These are phyloP conservation scores for Casuarina cunninghamiana DNA, from an alignment of 306 rosid species.

Conservation along the genomic window DNA sequence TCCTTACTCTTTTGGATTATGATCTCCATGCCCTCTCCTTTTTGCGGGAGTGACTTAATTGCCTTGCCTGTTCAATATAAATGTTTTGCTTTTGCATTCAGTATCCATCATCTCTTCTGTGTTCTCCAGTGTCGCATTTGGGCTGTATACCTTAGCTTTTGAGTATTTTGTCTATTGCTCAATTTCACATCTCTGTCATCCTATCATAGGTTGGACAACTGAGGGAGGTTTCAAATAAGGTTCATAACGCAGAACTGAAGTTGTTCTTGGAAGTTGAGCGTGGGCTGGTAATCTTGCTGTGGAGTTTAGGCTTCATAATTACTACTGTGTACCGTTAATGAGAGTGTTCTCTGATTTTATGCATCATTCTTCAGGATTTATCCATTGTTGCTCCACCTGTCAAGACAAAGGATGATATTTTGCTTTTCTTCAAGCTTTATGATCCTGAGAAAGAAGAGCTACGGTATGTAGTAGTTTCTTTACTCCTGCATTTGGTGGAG, in stretches of 20 bases:
- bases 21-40: neutral
- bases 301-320: constrained; percentile 16
- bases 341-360: constrained; percentile 25
- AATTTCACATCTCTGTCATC: constrained; percentile 8
- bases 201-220: constrained; percentile 71
- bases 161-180: neutral
- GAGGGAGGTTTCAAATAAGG: constrained; percentile 70
- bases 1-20: neutral
- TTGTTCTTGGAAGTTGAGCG: constrained; percentile 75
- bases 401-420: constrained; percentile 76
- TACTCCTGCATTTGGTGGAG: constrained; percentile 10
- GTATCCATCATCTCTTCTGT: neutral
- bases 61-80: neutral
- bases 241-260: constrained; percentile 71
- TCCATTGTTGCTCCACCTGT: constrained; percentile 66
- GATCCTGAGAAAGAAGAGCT: constrained; percentile 83
- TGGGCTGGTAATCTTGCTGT: constrained; percentile 56
- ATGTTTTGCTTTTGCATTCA: neutral
- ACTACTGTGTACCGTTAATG: constrained; percentile 8
- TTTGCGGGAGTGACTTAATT: neutral
- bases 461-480: constrained; percentile 50
- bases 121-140: neutral
- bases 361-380: constrained; percentile 48
- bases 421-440: constrained; percentile 83
- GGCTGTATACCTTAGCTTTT: neutral